A percentile compares a stretch with the other conserved stretches of the same genome.
Evolutionary conservation across 345 rosid genomes (phyloP).

Genomic region (Eucalyptus polybractea): DNA sequence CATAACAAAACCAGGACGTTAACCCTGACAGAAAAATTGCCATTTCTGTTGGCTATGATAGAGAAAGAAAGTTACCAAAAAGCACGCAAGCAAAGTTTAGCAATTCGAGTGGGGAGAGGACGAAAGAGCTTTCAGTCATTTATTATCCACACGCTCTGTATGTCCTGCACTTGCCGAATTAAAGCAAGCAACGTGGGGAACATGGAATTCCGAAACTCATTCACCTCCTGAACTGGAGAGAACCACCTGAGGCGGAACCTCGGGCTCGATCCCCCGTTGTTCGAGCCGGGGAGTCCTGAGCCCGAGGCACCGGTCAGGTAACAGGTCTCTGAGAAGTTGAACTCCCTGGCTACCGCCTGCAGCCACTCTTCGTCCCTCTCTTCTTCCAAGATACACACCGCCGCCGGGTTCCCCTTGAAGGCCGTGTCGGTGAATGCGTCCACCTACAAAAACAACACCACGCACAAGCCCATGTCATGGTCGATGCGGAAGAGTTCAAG

Average conservation of each 20-base stretch:
- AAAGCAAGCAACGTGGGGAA: not conserved
- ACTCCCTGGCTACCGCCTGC: constrained; percentile 45
- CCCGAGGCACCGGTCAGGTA: constrained; percentile 19
- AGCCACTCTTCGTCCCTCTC: constrained; percentile 60
- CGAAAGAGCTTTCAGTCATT: not conserved
- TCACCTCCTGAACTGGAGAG: constrained; percentile 36
- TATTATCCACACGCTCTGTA: not conserved
- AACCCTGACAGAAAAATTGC: not conserved
- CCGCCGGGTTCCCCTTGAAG: constrained; percentile 80
- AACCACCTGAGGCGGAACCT: constrained; percentile 61
- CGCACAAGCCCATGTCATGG: not conserved
- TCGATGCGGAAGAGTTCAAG: not conserved
- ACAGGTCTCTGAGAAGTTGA: constrained; percentile 36
- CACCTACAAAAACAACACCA: constrained; percentile 14
- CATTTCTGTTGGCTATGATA: not conserved
- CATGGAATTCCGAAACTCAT: not conserved
- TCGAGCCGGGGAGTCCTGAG: not conserved
- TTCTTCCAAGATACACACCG: constrained; percentile 62
- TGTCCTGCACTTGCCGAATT: not conserved
- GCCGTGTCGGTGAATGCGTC: constrained; percentile 66
- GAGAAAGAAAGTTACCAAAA: not conserved
- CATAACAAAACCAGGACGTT: not conserved
- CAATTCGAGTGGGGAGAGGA: not conserved
- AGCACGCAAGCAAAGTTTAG: not conserved
- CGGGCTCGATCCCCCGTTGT: not conserved